Base-by-base conservation (phyloP, 305 asterid genomes). In the Fraxinus platypoda region DNA sequence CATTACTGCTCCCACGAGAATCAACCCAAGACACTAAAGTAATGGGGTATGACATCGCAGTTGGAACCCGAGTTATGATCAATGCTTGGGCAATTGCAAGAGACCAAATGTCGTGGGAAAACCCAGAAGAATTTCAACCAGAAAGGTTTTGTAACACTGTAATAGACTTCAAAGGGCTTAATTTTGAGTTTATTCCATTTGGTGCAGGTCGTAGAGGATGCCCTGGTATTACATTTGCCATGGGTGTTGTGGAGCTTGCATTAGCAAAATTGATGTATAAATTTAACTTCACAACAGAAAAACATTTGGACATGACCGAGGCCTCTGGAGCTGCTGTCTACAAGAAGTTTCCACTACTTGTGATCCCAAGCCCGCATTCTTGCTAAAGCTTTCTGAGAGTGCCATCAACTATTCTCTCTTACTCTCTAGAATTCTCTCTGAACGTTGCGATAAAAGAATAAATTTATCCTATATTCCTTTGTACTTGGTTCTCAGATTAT, bases 1-100 rank as follows among this genome's bases (percentile, higher is more conserved):
- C 86, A 4, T 75, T 84, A 52, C 26, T 57, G 66, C 26, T 57
- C 26, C 66, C 26, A n/a, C 26, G 66, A 57, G 26, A 57, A 57
- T 57, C 73, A 25, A 66, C 73, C 35, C 19, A 26, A 25, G 73
- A 25, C 15, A 26, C 3, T 9, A 25, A 66, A 66, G 35, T 66
- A 8, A 66, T 66, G 73, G 73, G 73, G 6, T 66, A 66, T 66
- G 35, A 66, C 2, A 25, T 66, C 4, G 31, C 34, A 25, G 31
- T 23, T 66, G 73, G 73, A 66, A 66, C 73, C 0, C 73, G 7
- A 26, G 35, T 66, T 12, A 66, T 11, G 34, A 25, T 66, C 33
- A 66, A 66, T 23, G 34, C 34, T 66, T 66, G 73, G 73, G 73
- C 73, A 8, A 66, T 66, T 26, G 73, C 73, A 25, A 66, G 73